Percentiles rank a stretch among this genome's conserved stretches.
These are phyloP conservation scores for Aspergillaceae sp. DNA, from an alignment of 2,329 filamentous ascomycete species.

Conservation along the genomic window DNA sequence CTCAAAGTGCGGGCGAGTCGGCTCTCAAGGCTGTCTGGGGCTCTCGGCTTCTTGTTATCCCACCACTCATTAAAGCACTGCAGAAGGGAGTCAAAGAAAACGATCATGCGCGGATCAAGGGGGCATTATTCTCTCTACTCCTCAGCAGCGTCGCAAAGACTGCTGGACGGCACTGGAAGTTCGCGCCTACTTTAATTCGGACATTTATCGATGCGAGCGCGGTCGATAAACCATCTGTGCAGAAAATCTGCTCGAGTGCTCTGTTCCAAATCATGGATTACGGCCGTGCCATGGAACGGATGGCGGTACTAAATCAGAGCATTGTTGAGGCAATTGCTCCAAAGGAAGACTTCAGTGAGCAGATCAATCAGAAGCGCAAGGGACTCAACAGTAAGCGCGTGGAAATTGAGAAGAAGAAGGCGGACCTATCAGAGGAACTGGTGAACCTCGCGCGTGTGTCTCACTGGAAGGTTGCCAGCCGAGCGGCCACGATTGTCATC, in stretches of 20 bases:
- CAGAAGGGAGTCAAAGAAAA: slow-evolving; percentile 67
- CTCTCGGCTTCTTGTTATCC: slow-evolving; percentile 79
- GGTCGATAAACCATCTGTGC: slow-evolving; percentile 90
- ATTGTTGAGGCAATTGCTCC: slow-evolving; percentile 66
- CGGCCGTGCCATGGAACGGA: slow-evolving; percentile 75
- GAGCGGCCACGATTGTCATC: slow-evolving; percentile 82
- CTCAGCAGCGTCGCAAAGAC: slow-evolving; percentile 85
- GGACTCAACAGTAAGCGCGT: slow-evolving; percentile 67
- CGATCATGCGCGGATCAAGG: slow-evolving; percentile 89
- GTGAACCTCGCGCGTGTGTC: slow-evolving; percentile 66
- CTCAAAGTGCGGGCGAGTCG: slow-evolving; percentile 85
- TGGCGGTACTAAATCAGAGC: slow-evolving; percentile 69
- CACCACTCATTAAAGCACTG: slow-evolving; percentile 70
- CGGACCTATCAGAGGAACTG: slow-evolving; percentile 69
- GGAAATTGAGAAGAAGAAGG: slow-evolving; percentile 76
- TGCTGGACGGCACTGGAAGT: slow-evolving; percentile 85
- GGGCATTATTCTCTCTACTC: slow-evolving; percentile 80
- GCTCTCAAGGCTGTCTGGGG: slow-evolving; percentile 87
- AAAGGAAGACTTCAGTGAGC: slow-evolving; percentile 50
- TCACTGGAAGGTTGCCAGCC: slow-evolving; percentile 92
- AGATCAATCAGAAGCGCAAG: slow-evolving; percentile 53
- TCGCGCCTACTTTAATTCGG: slow-evolving; percentile 79
- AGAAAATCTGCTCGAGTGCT: slow-evolving; percentile 72
- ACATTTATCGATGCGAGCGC: slow-evolving; percentile 83
- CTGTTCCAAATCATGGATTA: slow-evolving; percentile 86